phyloP scores from a whole-genome alignment of 345 rosid genomes.

The Ricinus communis region DNA sequence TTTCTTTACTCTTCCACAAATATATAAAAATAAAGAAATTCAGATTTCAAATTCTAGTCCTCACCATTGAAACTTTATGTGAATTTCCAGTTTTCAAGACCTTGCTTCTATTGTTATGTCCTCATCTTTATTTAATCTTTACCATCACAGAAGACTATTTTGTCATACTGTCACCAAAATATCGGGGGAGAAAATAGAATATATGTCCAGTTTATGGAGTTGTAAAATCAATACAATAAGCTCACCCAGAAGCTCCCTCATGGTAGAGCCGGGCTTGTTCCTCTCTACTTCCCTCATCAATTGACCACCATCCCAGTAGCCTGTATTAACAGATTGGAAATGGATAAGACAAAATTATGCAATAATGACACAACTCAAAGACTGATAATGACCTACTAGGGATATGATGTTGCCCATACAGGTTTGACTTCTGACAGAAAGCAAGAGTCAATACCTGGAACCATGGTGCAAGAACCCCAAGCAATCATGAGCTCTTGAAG shows the following conservation, averaged over 20 bases:
- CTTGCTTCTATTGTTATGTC: not conserved
- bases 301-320: constrained; percentile 99
- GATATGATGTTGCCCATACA: not conserved
- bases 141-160: not conserved
- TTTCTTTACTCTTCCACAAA: not conserved
- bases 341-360: constrained; percentile 5
- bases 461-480: constrained; percentile 93
- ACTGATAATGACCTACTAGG: not conserved
- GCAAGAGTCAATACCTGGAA: constrained; percentile 59
- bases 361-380: constrained; percentile 8
- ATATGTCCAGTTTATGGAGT: not conserved
- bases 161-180: not conserved
- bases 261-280: constrained; percentile 83
- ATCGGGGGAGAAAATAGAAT: not conserved
- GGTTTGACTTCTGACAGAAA: constrained; percentile 3
- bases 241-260: constrained; percentile 72
- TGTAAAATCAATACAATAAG: constrained; percentile 7
- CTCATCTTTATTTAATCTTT: not conserved
- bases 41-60: not conserved
- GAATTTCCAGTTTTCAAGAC: not conserved
- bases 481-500: constrained; percentile 74
- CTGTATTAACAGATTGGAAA: constrained; percentile 42
- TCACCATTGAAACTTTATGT: not conserved
- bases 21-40: not conserved
- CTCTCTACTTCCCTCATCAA: constrained; percentile 92